Evolutionary conservation across 495 filamentous ascomycete species (phyloP), one percentile per base, ranked within the genome.

Genomic region (Penicillium paradoxum): DNA sequence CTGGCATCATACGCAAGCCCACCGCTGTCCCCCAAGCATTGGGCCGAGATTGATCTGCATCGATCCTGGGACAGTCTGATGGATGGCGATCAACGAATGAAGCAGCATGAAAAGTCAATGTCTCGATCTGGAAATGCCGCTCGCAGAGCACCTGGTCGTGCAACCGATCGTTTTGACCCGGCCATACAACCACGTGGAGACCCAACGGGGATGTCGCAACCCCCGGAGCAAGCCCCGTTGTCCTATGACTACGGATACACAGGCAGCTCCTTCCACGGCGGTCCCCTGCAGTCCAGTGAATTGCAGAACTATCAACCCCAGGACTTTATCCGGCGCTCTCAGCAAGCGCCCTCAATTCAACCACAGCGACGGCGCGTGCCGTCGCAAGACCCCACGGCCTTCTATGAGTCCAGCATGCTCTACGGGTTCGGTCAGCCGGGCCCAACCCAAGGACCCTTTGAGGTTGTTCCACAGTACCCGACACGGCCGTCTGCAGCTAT

Each of bases 401-500:
- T 80, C 52, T 87, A 87, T 57, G 75, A 78, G 41, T 73, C 83
- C 51, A 79, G 81, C 45, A 81, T 93, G 69, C 83, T 93, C 73
- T 96, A 96, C 74, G 85, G 83, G 73, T 83, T 91, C 51, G 75
- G 79, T 68, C 85, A 87, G 72, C 79, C 84, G 59, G 75, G 76
- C 59, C 73, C 85, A 59, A 74, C 83, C 67, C 82, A 77, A 63
- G 76, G 79, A 53, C 80, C 85, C 55, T 96, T 95, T 74, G 87
- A 90, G 69, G 75, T 84, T 57, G 82, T 84, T 70, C 81, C 88
- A 73, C 87, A 86, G 69, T 96, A 90, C 73, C 75, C 60, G 55
- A 76, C 83, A 64, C 87, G 89, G 75, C 89, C 87, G 59, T 81
- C 84, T 75, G 84, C 89, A 82, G 83, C 82, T 38, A 79, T 96